Evolutionary conservation across 495 filamentous ascomycete species (phyloP), one percentile per base, ranked within the genome.

Genomic region (Neurospora cerealis): DNA sequence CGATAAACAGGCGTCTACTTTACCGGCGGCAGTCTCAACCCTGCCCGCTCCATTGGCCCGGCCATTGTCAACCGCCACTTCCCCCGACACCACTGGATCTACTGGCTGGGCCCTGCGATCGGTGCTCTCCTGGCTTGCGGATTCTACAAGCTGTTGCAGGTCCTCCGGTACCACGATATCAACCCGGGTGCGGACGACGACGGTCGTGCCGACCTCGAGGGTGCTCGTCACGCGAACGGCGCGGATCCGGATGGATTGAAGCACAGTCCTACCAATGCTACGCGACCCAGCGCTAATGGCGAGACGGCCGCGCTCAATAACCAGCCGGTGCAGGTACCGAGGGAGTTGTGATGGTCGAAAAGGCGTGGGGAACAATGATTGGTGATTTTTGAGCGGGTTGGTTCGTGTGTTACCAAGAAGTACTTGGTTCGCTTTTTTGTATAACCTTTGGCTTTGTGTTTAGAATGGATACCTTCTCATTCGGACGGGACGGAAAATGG

Each of bases 111-210:
- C 0, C 90, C 90, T 15, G 73, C 83, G 21, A 72, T 86, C 2
- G 88, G 88, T n/a, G 80, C 85, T 0, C 74, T 93, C 5, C 79
- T 94, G 2, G 92, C 93, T 0, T 88, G 85, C 0, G 88, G 83
- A 5, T 91, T 95, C 78, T 95, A 92, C 77, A 83, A 84, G 40
- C 78, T 93, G 71, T 85, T 93, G 72, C 89, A 92, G 76, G 76
- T 84, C 3, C 84, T 95, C 54, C 88, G 91, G 76, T 96, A 93
- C 80, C 88, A 94, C 81, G 89, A 88, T 17, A 91, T 90, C 74
- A 97, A 96, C 62, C 81, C 83, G 0, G 81, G 82, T 8, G 82
- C 81, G 72, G 84, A 86, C 48, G 28, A 4, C 54, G 24, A 32
- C 9, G 54, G 54, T 34, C 76, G 73, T 73, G 74, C 70, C 28